Evolutionary conservation across 768 basidiomycete genomes (phyloP).

Genomic region (Coprinopsis cinerea): DNA sequence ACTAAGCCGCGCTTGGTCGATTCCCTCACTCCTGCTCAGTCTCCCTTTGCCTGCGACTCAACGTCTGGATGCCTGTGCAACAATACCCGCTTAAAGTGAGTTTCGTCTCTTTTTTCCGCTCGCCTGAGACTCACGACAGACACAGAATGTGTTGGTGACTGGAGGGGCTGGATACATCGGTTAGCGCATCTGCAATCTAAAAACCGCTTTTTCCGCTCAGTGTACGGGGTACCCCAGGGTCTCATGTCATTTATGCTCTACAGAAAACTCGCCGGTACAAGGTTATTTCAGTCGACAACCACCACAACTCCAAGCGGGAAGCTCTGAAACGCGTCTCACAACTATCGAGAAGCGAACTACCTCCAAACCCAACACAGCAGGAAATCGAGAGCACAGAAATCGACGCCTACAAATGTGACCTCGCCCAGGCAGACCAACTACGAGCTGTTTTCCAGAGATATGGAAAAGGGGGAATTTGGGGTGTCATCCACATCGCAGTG

Average conservation of each 20-base stretch:
- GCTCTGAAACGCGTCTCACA: conserved; percentile 73
- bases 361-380: conserved; percentile 52
- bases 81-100: conserved; percentile 42
- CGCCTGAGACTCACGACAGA: conserved; percentile 17
- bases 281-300: conserved; percentile 92
- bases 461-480: conserved; percentile 90
- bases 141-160: conserved; percentile 40
- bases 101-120: conserved; percentile 15
- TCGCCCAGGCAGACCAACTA: conserved; percentile 68
- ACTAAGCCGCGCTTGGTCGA: conserved; percentile 15
- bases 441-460: conserved; percentile 78
- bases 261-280: conserved; percentile 86
- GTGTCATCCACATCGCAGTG: conserved; percentile 92
- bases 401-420: conserved; percentile 64
- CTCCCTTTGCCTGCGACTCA: conserved; percentile 9
- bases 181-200: too few species aligned
- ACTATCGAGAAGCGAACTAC: conserved; percentile 72
- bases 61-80: conserved; percentile 11
- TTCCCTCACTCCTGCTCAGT: conserved; percentile 8
- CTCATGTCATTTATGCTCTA: conserved; percentile 85
- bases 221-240: too few species aligned
- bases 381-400: conserved; percentile 73
- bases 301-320: conserved; percentile 81
- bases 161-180: conserved; percentile 91
- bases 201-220: too few species aligned